Evolutionary conservation across 441 rosid species (phyloP).

Genomic region (Mallotus repandus): DNA sequence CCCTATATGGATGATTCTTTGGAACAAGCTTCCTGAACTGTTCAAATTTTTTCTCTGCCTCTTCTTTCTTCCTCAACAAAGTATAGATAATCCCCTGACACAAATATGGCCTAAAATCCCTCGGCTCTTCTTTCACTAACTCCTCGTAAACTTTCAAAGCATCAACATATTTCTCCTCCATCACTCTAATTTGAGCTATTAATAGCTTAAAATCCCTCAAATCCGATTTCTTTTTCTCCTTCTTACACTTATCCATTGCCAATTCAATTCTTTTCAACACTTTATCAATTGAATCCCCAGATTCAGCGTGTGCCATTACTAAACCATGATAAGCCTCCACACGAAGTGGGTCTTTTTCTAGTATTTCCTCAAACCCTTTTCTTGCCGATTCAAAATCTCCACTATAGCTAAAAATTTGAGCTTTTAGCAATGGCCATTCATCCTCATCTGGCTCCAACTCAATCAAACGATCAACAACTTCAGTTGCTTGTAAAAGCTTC

Average conservation of each 20-base stretch:
- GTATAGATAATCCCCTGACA: conserved; percentile 82
- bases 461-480: conserved; percentile 61
- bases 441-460: conserved; percentile 65
- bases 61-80: conserved; percentile 65
- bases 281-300: conserved; percentile 39
- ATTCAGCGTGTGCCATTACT: conserved; percentile 58
- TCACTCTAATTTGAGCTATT: conserved; percentile 72
- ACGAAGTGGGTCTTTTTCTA: conserved; percentile 60
- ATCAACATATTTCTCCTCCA: conserved; percentile 57
- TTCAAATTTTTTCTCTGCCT: conserved; percentile 77
- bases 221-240: conserved; percentile 54
- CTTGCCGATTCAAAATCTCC: conserved; percentile 64
- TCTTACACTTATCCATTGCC: conserved; percentile 70
- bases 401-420: conserved; percentile 53
- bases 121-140: conserved; percentile 78
- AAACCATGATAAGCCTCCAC: conserved; percentile 89
- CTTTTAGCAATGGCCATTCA: conserved; percentile 71
- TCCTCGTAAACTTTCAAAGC: conserved; percentile 79
- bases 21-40: conserved; percentile 76
- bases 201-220: conserved; percentile 71
- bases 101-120: conserved; percentile 84
- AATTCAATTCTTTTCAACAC: conserved; percentile 52
- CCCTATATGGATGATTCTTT: conserved; percentile 69
- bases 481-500: conserved; percentile 52
- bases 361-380: conserved; percentile 57